Conservation (phyloP, 2,329 filamentous ascomycete species). For the Arthrobotrys entomopaga region DNA sequence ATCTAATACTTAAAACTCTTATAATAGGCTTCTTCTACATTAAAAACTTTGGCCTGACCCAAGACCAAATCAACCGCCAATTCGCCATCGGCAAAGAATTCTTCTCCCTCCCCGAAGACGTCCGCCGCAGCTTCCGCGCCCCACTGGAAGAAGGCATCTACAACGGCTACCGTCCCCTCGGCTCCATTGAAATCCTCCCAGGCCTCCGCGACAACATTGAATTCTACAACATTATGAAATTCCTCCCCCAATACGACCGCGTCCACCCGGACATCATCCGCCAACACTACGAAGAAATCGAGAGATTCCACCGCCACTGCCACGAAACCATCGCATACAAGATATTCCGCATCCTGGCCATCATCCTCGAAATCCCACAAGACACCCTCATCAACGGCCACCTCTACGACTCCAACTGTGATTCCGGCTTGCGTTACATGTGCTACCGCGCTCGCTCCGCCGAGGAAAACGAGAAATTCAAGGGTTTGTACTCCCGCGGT, state of each 20-base stretch:
- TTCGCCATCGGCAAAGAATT: constrained; percentile 71
- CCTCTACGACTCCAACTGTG: constrained; percentile 69
- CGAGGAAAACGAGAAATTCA: constrained; percentile 65
- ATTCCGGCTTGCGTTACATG: constrained; percentile 74
- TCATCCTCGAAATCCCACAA: constrained; percentile 70
- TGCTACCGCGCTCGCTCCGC: constrained; percentile 67
- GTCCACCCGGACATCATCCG: constrained; percentile 65
- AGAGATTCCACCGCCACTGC: constrained; percentile 66
- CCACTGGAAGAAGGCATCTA: constrained; percentile 68
- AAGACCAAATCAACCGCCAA: constrained; percentile 71
- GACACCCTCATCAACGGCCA: constrained; percentile 70
- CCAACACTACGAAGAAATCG: constrained; percentile 68
- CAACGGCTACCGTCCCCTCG: constrained; percentile 68
- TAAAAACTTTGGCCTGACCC: constrained; percentile 71
- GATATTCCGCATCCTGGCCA: constrained; percentile 70
- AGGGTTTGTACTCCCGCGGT: constrained; percentile 65
- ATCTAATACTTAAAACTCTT: background rate
- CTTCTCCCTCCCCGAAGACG: constrained; percentile 68
- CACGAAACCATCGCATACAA: constrained; percentile 70
- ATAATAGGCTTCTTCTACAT: constrained; percentile 71
- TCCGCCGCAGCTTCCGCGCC: constrained; percentile 70
- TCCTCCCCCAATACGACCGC: constrained; percentile 65
- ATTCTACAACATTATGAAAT: constrained; percentile 72
- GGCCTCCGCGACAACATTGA: constrained; percentile 68
- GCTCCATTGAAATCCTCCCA: constrained; percentile 60